A percentile compares a stretch with the other conserved stretches of the same genome.
phyloP scores from a whole-genome alignment of 1,284 basidiomycete species.

The Sporisorium iseilematis-ciliati region DNA sequence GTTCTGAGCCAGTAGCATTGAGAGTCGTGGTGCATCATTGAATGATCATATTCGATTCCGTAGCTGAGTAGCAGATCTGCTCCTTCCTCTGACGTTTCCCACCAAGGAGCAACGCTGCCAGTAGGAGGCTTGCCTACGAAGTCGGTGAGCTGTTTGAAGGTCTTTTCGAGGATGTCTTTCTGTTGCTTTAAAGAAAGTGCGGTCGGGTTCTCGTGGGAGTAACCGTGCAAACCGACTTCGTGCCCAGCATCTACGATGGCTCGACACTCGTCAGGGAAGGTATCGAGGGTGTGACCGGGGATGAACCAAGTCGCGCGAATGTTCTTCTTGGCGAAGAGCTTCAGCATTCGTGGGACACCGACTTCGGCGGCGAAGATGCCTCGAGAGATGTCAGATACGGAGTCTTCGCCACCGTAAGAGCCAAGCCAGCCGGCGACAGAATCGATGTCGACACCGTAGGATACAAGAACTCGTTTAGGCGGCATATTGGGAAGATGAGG shows the following conservation, averaged over 20 bases:
- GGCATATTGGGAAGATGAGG: slow-evolving; percentile 10
- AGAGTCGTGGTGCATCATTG: slow-evolving; percentile 72
- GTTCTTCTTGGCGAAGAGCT: slow-evolving; percentile 75
- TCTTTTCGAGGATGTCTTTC: slow-evolving; percentile 79
- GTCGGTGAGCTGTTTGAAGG: slow-evolving; percentile 76
- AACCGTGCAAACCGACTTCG: slow-evolving; percentile 72
- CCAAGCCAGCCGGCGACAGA: slow-evolving; percentile 73
- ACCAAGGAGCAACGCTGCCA: slow-evolving; percentile 81
- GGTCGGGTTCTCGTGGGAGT: slow-evolving; percentile 70
- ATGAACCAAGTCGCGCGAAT: slow-evolving; percentile 77
- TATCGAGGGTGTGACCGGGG: slow-evolving; percentile 77
- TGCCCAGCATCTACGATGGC: slow-evolving; percentile 79
- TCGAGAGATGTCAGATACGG: slow-evolving; percentile 77
- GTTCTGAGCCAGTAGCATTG: slow-evolving; percentile 80
- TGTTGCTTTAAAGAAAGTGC: slow-evolving; percentile 78
- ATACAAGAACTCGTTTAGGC: slow-evolving; percentile 28
- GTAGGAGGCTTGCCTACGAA: slow-evolving; percentile 79
- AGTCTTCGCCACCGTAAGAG: slow-evolving; percentile 79
- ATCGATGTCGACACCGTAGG: slow-evolving; percentile 39
- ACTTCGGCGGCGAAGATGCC: slow-evolving; percentile 80
- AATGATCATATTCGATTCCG: slow-evolving; percentile 79
- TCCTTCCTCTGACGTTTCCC: slow-evolving; percentile 81
- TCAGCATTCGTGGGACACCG: slow-evolving; percentile 73
- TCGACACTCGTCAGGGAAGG: slow-evolving; percentile 78
- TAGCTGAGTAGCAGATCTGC: slow-evolving; percentile 79